Percentiles rank a stretch among this genome's conserved stretches.
Evolutionary conservation across 805 yeast genomes (phyloP).

Genomic region (Kockiozyma suomiensis): DNA sequence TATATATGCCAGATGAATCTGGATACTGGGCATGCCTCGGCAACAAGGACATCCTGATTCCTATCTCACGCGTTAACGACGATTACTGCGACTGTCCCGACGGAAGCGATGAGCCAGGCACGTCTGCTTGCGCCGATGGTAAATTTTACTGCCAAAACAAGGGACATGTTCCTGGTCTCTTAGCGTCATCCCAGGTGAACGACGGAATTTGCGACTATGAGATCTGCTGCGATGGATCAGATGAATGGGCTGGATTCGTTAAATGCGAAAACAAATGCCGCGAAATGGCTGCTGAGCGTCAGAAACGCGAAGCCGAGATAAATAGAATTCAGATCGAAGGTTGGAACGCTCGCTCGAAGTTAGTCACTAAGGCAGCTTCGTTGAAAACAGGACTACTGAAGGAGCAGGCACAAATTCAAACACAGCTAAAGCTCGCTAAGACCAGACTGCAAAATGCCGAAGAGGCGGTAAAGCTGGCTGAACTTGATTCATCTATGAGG

Average conservation of each 20-base stretch:
- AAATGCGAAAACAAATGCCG: conserved; percentile 62
- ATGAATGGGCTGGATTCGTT: conserved; percentile 56
- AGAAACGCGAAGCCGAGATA: conserved; percentile 34
- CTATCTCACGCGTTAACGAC: conserved; percentile 72
- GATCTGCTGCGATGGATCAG: conserved; percentile 91
- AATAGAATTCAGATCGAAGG: conserved; percentile 43
- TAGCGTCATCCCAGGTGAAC: conserved; percentile 69
- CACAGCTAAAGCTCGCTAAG: conserved; percentile 36
- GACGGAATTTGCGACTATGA: conserved; percentile 94
- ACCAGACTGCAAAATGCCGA: conserved; percentile 36
- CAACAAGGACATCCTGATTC: conserved; percentile 65
- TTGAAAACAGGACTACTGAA: conserved; percentile 33
- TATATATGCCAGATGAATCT: conserved; percentile 47
- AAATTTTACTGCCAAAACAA: conserved; percentile 75
- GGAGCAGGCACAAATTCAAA: conserved; percentile 30
- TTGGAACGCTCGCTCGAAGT: conserved; percentile 40
- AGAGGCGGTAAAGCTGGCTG: conserved; percentile 41
- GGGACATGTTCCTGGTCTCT: conserved; percentile 64
- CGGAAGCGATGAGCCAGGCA: conserved; percentile 97
- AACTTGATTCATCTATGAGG: conserved; percentile 10
- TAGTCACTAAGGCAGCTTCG: conserved; percentile 41
- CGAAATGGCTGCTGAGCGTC: conserved; percentile 51
- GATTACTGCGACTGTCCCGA: conserved; percentile 96
- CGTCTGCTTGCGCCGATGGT: conserved; percentile 69
- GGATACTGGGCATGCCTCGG: conserved; percentile 71